These are phyloP conservation scores for Tetrapisispora iriomotensis DNA, from an alignment of 805 yeast species.

Conservation along the genomic window DNA sequence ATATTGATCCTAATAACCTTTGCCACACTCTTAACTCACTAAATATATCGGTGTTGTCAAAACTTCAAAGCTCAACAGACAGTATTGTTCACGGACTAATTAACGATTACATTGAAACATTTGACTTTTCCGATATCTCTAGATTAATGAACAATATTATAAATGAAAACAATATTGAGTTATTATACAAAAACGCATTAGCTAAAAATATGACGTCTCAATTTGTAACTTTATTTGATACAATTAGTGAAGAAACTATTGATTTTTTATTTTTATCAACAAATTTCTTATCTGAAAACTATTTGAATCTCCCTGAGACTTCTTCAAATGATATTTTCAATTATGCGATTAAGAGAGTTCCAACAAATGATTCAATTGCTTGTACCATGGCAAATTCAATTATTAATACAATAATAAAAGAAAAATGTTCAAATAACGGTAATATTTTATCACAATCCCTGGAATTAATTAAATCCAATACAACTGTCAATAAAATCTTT, in stretches of 20 bases:
- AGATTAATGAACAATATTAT: slow-evolving; percentile 27
- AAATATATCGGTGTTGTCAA: slow-evolving; percentile 16
- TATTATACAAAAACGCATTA: slow-evolving; percentile 27
- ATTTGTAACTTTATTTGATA: slow-evolving; percentile 17
- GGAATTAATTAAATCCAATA: slow-evolving; percentile 10
- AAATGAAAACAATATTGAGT: slow-evolving; percentile 27
- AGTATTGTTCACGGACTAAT: slow-evolving; percentile 11
- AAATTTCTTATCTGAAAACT: neutral
- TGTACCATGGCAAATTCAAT: slow-evolving; percentile 8
- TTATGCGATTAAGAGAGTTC: slow-evolving; percentile 6
- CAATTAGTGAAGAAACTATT: slow-evolving; percentile 4
- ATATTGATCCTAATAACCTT: slow-evolving; percentile 20
- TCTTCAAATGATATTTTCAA: slow-evolving; percentile 8
- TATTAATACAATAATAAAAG: slow-evolving; percentile 6
- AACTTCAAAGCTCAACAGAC: slow-evolving; percentile 9
- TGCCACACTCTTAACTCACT: slow-evolving; percentile 27
- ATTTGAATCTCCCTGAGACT: slow-evolving; percentile 9
- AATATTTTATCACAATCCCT: slow-evolving; percentile 6
- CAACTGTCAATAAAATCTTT: no score
- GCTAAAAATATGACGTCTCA: slow-evolving; percentile 8
- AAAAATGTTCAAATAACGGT: neutral
- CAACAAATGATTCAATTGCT: slow-evolving; percentile 8
- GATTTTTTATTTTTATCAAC: neutral
- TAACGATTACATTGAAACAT: slow-evolving; percentile 16
- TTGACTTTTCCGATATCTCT: slow-evolving; percentile 21